Conservation (phyloP, 2,329 filamentous ascomycete genomes). For the Penicillium paneum region DNA sequence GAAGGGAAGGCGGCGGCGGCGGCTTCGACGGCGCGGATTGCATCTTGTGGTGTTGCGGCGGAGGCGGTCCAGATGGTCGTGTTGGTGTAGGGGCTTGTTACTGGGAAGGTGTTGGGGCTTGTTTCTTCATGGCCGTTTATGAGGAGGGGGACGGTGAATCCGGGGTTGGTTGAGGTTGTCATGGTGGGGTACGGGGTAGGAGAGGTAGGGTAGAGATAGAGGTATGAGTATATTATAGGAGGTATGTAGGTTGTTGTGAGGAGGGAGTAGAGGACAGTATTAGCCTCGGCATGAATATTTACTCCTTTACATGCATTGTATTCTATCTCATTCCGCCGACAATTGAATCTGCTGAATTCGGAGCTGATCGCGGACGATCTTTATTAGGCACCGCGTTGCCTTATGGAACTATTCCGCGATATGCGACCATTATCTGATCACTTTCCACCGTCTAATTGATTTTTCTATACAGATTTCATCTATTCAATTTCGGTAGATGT, state of each 20-base stretch:
- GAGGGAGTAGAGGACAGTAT: not conserved
- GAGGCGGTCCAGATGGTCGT: constrained; percentile 53
- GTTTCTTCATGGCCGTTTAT: constrained; percentile 39
- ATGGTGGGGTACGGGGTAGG: not conserved
- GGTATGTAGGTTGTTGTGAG: not conserved
- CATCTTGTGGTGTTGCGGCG: constrained; percentile 47
- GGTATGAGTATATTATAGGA: not conserved
- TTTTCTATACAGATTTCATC: not conserved
- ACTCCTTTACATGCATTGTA: not conserved
- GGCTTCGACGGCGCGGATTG: constrained; percentile 50
- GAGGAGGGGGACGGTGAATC: constrained; percentile 33
- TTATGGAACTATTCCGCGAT: not conserved
- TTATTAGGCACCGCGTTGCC: not conserved
- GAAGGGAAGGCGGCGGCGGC: constrained; percentile 62
- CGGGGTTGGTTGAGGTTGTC: constrained; percentile 1
- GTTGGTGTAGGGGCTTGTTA: constrained; percentile 55
- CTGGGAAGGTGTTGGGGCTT: constrained; percentile 34
- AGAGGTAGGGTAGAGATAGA: not conserved
- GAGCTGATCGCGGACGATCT: not conserved
- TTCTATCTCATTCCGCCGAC: not conserved
- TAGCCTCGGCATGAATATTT: not conserved
- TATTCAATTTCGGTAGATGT: not conserved
- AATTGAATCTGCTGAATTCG: not conserved
- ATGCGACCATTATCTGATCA: not conserved
- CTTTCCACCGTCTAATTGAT: not conserved